These are phyloP conservation scores for Berberis thunbergii DNA, from an alignment of 164 flowering plant genomes.

Conservation along the genomic window DNA sequence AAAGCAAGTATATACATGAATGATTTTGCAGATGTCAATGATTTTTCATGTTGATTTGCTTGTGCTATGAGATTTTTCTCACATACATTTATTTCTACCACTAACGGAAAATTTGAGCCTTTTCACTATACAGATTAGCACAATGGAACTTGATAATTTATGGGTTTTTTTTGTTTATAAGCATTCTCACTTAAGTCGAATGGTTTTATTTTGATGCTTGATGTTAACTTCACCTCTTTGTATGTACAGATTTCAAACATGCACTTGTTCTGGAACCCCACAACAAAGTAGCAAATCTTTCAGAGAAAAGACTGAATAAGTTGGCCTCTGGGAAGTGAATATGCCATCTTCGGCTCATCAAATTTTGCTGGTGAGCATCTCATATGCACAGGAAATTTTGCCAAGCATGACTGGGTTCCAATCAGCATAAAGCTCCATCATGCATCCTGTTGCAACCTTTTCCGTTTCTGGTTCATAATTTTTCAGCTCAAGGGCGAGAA, in stretches of 20 bases:
- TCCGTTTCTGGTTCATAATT: background rate
- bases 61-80: background rate
- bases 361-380: background rate
- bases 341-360: constrained; percentile 8
- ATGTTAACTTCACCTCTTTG: background rate
- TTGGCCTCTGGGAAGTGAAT: constrained; percentile 12
- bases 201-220: background rate
- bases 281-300: constrained; percentile 66
- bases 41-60: background rate
- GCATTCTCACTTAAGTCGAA: background rate
- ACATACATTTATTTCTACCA: background rate
- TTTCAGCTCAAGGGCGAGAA: background rate
- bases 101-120: background rate
- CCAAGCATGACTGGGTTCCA: background rate
- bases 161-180: background rate
- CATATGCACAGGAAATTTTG: too few relatives aligned
- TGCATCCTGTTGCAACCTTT: background rate
- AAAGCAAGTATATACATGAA: too few relatives aligned
- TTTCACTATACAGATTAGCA: background rate
- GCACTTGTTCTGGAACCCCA: constrained; percentile 93
- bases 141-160: background rate
- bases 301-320: constrained; percentile 68
- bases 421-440: background rate
- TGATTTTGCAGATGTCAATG: too few relatives aligned
- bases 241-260: constrained; percentile 81